These are phyloP conservation scores for Solanum aculeatissimum DNA, from an alignment of 305 asterid genomes.

Conservation along the genomic window DNA sequence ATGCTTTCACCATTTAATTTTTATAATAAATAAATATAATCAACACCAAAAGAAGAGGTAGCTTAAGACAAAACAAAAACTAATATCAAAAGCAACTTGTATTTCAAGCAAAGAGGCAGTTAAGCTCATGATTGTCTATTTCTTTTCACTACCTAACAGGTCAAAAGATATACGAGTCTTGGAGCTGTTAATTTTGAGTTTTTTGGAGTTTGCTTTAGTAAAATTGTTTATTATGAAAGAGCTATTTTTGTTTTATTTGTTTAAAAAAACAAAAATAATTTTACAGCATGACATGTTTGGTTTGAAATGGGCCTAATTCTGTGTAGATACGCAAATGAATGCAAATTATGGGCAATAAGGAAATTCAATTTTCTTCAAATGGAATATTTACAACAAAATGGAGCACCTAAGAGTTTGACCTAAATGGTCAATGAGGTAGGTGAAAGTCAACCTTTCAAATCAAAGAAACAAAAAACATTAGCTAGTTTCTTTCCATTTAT, in stretches of 20 bases:
- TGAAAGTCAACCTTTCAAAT: background rate
- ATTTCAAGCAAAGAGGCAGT: background rate
- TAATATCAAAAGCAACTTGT: background rate
- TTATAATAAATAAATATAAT: background rate
- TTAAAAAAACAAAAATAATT: background rate
- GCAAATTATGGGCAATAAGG: background rate
- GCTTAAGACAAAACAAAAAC: background rate
- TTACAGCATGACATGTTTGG: background rate
- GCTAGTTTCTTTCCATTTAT: background rate
- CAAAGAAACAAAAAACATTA: background rate
- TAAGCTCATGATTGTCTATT: background rate
- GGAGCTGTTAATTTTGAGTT: background rate
- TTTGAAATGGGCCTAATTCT: background rate
- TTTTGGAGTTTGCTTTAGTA: background rate
- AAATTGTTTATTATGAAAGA: background rate
- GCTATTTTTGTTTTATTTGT: background rate
- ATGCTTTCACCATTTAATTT: background rate
- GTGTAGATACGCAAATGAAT: background rate
- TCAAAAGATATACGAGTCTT: background rate
- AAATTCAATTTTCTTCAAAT: background rate
- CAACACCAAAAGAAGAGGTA: background rate
- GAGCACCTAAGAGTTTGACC: background rate
- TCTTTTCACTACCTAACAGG: background rate
- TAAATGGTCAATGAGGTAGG: background rate
- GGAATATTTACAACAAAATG: background rate